Percentiles rank a stretch among this genome's conserved stretches.
Evolutionary conservation across 768 basidiomycete genomes (phyloP).

Genomic region (Sporobolomyces roseus): DNA sequence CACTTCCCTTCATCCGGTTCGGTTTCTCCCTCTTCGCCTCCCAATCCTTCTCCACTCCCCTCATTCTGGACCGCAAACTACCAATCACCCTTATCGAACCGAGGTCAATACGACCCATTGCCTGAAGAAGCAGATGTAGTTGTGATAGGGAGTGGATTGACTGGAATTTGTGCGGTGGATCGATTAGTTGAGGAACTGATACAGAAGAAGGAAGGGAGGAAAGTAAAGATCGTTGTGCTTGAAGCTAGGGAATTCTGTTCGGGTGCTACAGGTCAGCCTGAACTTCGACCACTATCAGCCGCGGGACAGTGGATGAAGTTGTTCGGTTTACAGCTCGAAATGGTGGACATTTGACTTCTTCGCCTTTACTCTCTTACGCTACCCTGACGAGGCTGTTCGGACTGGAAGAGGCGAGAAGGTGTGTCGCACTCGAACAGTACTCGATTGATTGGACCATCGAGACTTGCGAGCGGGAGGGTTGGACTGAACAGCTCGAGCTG

Average conservation of each 20-base stretch:
- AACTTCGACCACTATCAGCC: too few species aligned
- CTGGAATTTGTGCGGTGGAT: conserved; percentile 10
- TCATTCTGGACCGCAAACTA: conserved; percentile 20
- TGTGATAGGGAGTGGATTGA: conserved; percentile 27
- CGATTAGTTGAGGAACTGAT: conserved; percentile 15
- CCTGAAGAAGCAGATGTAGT: conserved; percentile 12
- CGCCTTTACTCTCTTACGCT: conserved; percentile 55
- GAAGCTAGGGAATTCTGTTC: conserved; percentile 80
- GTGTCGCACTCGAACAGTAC: conserved; percentile 59
- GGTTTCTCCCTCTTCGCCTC: conserved; percentile 12
- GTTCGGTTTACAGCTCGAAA: conserved; percentile 60
- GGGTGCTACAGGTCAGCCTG: conserved; percentile 43
- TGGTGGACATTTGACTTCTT: conserved; percentile 68
- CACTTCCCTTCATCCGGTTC: conserved; percentile 12
- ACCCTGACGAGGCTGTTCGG: conserved; percentile 53
- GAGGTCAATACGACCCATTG: background rate
- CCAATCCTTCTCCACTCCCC: conserved; percentile 10
- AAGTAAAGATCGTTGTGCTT: conserved; percentile 56
- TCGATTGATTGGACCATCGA: conserved; percentile 55
- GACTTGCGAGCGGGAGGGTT: conserved; percentile 54
- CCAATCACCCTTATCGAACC: background rate
- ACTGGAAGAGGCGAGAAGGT: conserved; percentile 57
- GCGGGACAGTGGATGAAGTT: too few species aligned
- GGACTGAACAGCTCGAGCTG: conserved; percentile 60
- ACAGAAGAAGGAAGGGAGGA: background rate